phyloP scores from a whole-genome alignment of 495 filamentous ascomycete genomes.

The Annulohypoxylon nitens region DNA sequence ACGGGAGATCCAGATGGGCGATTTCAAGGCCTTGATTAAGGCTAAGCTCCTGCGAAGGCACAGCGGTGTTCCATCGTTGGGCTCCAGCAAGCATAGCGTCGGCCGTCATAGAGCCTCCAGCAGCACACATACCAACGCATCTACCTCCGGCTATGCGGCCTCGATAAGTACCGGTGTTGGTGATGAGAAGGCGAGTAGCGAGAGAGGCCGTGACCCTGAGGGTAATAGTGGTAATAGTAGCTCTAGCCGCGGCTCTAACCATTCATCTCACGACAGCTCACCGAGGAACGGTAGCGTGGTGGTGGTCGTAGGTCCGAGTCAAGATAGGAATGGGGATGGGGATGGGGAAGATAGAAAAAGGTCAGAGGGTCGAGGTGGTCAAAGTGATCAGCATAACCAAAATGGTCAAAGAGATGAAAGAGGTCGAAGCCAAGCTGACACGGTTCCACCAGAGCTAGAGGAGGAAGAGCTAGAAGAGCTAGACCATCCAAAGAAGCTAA shows the following conservation, averaged over 20 bases:
- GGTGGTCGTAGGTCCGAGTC: constrained; percentile 18
- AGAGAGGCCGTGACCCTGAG: background rate
- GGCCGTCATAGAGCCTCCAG: constrained; percentile 44
- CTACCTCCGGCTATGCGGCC: constrained; percentile 43
- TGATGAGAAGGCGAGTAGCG: constrained; percentile 22
- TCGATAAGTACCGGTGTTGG: constrained; percentile 42
- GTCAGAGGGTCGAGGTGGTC: background rate
- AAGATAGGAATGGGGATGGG: background rate
- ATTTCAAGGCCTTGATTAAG: constrained; percentile 61
- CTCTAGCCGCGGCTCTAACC: constrained; percentile 10
- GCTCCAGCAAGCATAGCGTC: constrained; percentile 51
- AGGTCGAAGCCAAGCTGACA: constrained; percentile 26
- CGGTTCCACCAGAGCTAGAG: constrained; percentile 44
- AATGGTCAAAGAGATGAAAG: background rate
- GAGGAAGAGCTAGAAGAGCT: constrained; percentile 11
- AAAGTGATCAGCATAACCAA: background rate
- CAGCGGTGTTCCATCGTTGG: constrained; percentile 55
- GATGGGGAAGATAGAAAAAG: constrained; percentile 4
- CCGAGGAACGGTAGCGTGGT: constrained; percentile 8
- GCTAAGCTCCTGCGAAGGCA: constrained; percentile 62
- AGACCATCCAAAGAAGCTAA: constrained; percentile 3
- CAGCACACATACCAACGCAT: constrained; percentile 46
- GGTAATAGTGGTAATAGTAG: constrained; percentile 21
- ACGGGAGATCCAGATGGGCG: constrained; percentile 54
- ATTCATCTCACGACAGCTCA: constrained; percentile 11